These are phyloP conservation scores for Rutstroemia sp. DNA, from an alignment of 2,329 filamentous ascomycete genomes.

Conservation along the genomic window DNA sequence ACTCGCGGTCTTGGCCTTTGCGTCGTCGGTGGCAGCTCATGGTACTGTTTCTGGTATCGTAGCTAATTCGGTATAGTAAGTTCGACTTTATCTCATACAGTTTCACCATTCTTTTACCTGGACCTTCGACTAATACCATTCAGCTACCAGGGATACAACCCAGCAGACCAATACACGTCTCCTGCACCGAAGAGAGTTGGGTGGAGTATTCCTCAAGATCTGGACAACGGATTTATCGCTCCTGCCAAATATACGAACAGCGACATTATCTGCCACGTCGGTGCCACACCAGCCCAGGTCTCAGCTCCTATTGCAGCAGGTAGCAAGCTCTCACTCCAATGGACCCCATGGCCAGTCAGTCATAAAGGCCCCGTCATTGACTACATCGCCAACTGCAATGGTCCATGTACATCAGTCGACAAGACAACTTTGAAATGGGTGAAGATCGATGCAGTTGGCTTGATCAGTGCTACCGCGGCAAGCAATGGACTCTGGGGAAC, in stretches of 20 bases:
- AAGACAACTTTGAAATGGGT: conserved; percentile 36
- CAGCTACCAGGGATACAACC: conserved; percentile 31
- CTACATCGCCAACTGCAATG: conserved; percentile 29
- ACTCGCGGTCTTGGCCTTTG: conserved; percentile 14
- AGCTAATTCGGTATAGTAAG: conserved; percentile 27
- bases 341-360: conserved; percentile 57
- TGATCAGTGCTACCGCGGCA: conserved; percentile 25
- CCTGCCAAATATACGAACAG: conserved; percentile 37
- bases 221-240: conserved; percentile 46
- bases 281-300: conserved; percentile 42
- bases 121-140: neutral
- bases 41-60: conserved; percentile 24
- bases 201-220: conserved; percentile 42
- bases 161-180: conserved; percentile 26
- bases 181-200: conserved; percentile 40
- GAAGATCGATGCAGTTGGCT: conserved; percentile 35
- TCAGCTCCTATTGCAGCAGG: conserved; percentile 55
- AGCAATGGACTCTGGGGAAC: conserved; percentile 35
- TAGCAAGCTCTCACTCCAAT: conserved; percentile 48
- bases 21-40: conserved; percentile 21
- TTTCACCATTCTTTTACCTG: neutral
- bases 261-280: conserved; percentile 57
- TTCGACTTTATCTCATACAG: neutral
- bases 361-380: conserved; percentile 40
- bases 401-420: conserved; percentile 35